These are phyloP conservation scores for Penicillium cosmopolitanum DNA, from an alignment of 495 filamentous ascomycete genomes.

Conservation along the genomic window DNA sequence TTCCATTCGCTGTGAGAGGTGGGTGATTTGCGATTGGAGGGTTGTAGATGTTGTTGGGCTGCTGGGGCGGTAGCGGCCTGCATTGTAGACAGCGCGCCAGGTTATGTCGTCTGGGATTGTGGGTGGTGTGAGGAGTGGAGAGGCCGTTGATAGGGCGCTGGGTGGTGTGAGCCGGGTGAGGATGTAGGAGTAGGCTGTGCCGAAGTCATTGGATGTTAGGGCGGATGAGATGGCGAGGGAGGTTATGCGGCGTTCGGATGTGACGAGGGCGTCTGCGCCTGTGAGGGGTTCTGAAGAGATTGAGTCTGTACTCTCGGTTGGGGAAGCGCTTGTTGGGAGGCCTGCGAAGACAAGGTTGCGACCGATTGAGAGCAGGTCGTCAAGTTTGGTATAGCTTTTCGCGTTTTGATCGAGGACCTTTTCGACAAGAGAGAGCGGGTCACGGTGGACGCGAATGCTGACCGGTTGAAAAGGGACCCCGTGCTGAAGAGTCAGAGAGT, in stretches of 20 bases:
- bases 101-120: slow-evolving; percentile 72
- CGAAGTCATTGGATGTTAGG: slow-evolving; percentile 86
- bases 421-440: slow-evolving; percentile 81
- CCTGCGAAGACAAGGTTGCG: slow-evolving; percentile 75
- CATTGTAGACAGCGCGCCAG: slow-evolving; percentile 90
- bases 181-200: slow-evolving; percentile 95
- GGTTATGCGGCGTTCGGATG: slow-evolving; percentile 69
- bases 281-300: slow-evolving; percentile 15
- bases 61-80: slow-evolving; percentile 73
- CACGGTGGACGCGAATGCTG: slow-evolving; percentile 80
- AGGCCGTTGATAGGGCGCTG: slow-evolving; percentile 35
- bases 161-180: slow-evolving; percentile 63
- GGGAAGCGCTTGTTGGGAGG: slow-evolving; percentile 36
- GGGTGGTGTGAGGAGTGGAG: slow-evolving; percentile 28
- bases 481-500: slow-evolving; percentile 86
- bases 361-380: slow-evolving; percentile 80
- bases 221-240: slow-evolving; percentile 90
- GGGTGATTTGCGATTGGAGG: slow-evolving; percentile 43
- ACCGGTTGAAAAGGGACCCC: slow-evolving; percentile 92
- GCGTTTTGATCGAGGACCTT: slow-evolving; percentile 89
- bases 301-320: slow-evolving; percentile 26
- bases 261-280: slow-evolving; percentile 34
- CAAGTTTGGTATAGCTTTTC: slow-evolving; percentile 82
- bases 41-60: slow-evolving; percentile 30
- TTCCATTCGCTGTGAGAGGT: slow-evolving; percentile 77